Evolutionary conservation across 2,329 filamentous ascomycete species (phyloP).

Genomic region (Sporothrix humicola): DNA sequence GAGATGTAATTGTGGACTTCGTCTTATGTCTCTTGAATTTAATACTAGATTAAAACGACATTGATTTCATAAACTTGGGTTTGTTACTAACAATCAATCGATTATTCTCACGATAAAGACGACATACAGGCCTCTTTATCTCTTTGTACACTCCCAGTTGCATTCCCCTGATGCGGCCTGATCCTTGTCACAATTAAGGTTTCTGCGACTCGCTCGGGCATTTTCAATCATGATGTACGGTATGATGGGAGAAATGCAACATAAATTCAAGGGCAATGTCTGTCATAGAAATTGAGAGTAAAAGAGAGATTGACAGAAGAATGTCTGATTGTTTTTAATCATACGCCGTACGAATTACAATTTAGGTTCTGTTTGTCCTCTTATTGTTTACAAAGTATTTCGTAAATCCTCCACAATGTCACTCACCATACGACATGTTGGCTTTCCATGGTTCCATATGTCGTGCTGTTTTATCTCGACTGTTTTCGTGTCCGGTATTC

Average conservation of each 20-base stretch:
- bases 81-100: too few relatives aligned
- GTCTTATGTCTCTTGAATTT: not conserved
- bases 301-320: too few relatives aligned
- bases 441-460: not conserved
- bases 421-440: not conserved
- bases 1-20: not conserved
- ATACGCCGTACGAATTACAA: too few relatives aligned
- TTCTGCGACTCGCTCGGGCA: constrained; percentile 2
- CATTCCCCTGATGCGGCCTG: not conserved
- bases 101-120: not conserved
- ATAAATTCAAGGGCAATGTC: too few relatives aligned
- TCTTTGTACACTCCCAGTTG: not conserved
- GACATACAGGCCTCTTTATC: not conserved
- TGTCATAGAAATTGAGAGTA: too few relatives aligned
- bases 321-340: not conserved
- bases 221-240: not conserved
- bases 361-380: not conserved
- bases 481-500: too few relatives aligned
- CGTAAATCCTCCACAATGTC: not conserved
- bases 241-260: too few relatives aligned
- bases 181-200: not conserved
- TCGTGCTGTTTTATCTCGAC: not conserved
- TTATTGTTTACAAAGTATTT: not conserved
- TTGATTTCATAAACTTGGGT: too few relatives aligned
- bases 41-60: too few relatives aligned